phyloP scores from a whole-genome alignment of 192 early-diverging fungal species.

The Geosiphon pyriformis region DNA sequence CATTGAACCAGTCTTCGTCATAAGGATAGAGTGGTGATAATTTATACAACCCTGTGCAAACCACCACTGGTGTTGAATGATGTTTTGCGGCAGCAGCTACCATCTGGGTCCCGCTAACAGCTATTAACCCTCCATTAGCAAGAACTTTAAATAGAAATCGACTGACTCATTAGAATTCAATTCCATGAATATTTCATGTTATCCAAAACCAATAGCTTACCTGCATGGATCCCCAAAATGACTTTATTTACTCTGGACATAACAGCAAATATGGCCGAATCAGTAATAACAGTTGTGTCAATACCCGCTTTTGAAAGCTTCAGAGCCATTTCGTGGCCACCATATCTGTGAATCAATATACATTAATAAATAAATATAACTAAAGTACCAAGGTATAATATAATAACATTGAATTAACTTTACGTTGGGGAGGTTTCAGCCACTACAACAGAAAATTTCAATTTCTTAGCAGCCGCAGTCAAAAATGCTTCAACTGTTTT shows the following conservation, averaged over 20 bases:
- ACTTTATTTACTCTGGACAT: conserved; percentile 99
- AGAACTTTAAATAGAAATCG: conserved; percentile 49
- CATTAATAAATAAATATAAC: not conserved
- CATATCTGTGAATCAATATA: conserved; percentile 45
- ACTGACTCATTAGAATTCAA: conserved; percentile 65
- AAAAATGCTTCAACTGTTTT: conserved; percentile 80
- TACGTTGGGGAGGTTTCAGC: conserved; percentile 87
- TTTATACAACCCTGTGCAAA: conserved; percentile 86
- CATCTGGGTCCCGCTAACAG: conserved; percentile 72
- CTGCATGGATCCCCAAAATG: conserved; percentile 84
- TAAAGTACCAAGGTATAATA: not conserved
- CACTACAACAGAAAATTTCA: conserved; percentile 93
- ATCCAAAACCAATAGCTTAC: conserved; percentile 31
- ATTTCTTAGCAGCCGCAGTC: conserved; percentile 73
- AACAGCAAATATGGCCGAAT: conserved; percentile 91
- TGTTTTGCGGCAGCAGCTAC: conserved; percentile 88
- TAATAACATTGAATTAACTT: conserved; percentile 21
- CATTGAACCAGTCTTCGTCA: conserved; percentile 80
- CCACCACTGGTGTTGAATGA: conserved; percentile 89
- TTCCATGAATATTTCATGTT: conserved; percentile 88
- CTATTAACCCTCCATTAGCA: conserved; percentile 90
- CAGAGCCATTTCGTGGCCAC: conserved; percentile 80
- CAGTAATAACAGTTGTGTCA: conserved; percentile 86
- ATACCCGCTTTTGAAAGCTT: conserved; percentile 73
- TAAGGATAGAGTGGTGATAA: conserved; percentile 84